Conservation (phyloP, 2,329 filamentous ascomycete species). For the Neospermospora avenae region DNA sequence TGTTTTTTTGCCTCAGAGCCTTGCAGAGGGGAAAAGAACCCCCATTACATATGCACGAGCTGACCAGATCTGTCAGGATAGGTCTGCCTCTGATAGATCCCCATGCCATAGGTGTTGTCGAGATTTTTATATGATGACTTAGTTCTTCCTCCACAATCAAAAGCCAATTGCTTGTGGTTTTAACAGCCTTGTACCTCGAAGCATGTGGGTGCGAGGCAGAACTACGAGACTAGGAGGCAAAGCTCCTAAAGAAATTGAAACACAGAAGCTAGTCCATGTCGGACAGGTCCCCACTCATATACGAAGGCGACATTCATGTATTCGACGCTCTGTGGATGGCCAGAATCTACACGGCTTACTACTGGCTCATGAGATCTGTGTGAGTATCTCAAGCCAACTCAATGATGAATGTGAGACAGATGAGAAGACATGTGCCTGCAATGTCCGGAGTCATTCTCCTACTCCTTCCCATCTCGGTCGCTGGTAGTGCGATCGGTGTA, state of each 20-base stretch:
- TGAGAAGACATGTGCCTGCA: slow-evolving; percentile 2
- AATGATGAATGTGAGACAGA: neutral
- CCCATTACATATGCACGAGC: slow-evolving; percentile 10
- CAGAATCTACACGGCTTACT: slow-evolving; percentile 27
- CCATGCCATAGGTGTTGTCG: slow-evolving; percentile 12
- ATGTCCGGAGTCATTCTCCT: slow-evolving; percentile 23
- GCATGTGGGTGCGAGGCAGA: slow-evolving; percentile 19
- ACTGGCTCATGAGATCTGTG: slow-evolving; percentile 28
- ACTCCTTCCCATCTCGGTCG: slow-evolving; percentile 25
- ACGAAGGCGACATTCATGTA: slow-evolving; percentile 17
- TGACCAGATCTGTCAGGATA: slow-evolving; percentile 4
- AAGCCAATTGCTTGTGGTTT: slow-evolving; percentile 2
- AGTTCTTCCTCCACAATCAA: slow-evolving; percentile 18
- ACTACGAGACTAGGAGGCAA: slow-evolving; percentile 21
- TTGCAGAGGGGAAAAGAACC: slow-evolving; percentile 14
- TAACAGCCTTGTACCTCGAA: slow-evolving; percentile 8
- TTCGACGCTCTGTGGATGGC: slow-evolving; percentile 28
- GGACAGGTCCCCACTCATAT: slow-evolving; percentile 10
- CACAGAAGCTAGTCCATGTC: slow-evolving; percentile 2
- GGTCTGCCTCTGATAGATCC: slow-evolving; percentile 4
- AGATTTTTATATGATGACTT: slow-evolving; percentile 17
- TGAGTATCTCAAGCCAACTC: slow-evolving; percentile 21
- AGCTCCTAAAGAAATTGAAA: slow-evolving; percentile 22
- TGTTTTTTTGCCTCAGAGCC: slow-evolving; percentile 22
- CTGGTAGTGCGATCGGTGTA: slow-evolving; percentile 24